Evolutionary conservation across 352 stramenopile species (phyloP), one percentile per base, ranked within the genome.

Genomic region (Phytophthora chlamydospora): DNA sequence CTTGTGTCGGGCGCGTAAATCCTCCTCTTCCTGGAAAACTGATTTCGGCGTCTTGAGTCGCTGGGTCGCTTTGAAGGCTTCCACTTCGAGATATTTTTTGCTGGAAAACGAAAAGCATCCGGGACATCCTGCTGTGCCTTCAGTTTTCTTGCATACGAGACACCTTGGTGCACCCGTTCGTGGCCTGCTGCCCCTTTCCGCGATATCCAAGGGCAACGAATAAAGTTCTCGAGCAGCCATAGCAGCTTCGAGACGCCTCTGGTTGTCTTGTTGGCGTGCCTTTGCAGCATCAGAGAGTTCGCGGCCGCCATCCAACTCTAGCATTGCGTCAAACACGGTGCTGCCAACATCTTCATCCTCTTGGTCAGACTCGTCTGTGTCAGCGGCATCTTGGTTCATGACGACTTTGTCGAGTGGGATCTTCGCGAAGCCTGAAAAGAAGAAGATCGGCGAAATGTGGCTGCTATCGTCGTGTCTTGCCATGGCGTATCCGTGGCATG

Each of bases 381-480:
- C 60, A 16, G 47, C 39, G 14, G 66, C 64, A 12, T 85, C 73
- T 32, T 73, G 65, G 24, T 73, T 65, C 10, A 82, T 76, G 8
- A 68, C 41, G 11, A 90, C 60, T 43, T 73, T 66, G 34, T 88
- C 75, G 29, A 92, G 51, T 0, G 75, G 66, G 14, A 87, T 78
- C 32, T 94, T 94, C 13, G 52, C 29, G 60, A 90, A 92, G 4
- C 47, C 68, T 11, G 74, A 50, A 29, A 68, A 58, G 52, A 94
- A 90, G 56, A 94, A 92, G 8, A 90, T 66, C 3, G 85, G 85
- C 9, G 85, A 92, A 19, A 92, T 64, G 3, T 38, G 41, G 14
- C 62, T 44, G 11, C 67, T 62, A 21, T 90, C 74, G 31, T 83
- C 53, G 35, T 79, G 44, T 21, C 62, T 71, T 1, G 68, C 55